phyloP scores from a whole-genome alignment of 345 rosid genomes.

The Ailanthus altissimus region DNA sequence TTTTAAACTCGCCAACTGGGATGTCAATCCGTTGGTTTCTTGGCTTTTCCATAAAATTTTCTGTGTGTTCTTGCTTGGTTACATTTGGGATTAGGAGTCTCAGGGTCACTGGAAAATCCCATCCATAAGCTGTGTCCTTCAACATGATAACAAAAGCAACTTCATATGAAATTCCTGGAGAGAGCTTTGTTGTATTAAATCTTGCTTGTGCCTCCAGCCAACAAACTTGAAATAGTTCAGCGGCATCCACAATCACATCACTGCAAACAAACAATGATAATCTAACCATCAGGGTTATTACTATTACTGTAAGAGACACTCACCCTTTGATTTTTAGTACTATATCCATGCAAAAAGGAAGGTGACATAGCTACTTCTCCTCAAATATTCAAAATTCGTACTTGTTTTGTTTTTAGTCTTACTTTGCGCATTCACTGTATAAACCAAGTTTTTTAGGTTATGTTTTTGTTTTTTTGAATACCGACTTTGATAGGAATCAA shows the following conservation, averaged over 20 bases:
- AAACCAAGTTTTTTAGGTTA: too few species aligned
- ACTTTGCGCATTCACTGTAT: too few species aligned
- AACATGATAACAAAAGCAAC: conserved; percentile 49
- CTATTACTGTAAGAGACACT: too few species aligned
- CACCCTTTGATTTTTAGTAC: too few species aligned
- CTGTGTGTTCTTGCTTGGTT: conserved; percentile 37
- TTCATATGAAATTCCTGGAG: conserved; percentile 47
- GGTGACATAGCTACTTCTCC: too few species aligned
- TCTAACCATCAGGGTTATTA: background rate
- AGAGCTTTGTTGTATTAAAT: conserved; percentile 47
- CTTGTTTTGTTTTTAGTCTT: background rate
- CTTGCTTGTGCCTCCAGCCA: conserved; percentile 60
- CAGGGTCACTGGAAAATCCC: conserved; percentile 55
- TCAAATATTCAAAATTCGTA: too few species aligned
- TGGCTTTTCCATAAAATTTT: conserved; percentile 30
- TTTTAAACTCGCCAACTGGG: conserved; percentile 43
- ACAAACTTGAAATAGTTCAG: conserved; percentile 47
- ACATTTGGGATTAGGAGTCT: conserved; percentile 47
- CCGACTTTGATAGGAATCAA: too few species aligned
- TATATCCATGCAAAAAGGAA: too few species aligned
- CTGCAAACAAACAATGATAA: conserved; percentile 23
- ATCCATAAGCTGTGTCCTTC: conserved; percentile 49
- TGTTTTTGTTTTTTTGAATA: too few species aligned
- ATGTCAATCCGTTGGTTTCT: conserved; percentile 57
- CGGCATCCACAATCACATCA: conserved; percentile 42